Base-by-base conservation (phyloP, 352 stramenopile species). In the Elongisporangium undulatum region DNA sequence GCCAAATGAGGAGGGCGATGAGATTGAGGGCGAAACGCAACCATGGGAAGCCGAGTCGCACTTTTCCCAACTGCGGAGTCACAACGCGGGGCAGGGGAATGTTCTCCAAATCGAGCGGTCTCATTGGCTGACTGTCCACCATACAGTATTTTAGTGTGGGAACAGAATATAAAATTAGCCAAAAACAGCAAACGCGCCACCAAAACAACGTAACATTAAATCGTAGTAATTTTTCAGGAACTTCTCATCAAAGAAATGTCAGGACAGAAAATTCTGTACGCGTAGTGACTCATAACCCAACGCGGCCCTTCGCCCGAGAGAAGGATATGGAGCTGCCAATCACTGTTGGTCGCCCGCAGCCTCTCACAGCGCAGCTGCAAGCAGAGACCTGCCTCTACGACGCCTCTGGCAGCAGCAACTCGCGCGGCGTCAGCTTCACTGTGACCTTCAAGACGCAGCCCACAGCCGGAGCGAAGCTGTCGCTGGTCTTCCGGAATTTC, bases 401-500 rank as follows among this genome's bases (percentile, higher is more conserved):
- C 4, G 13, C 34, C 3, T 45, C 34, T 16, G 34, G 34, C 34
- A 61, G 56, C 64, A 66, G 58, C 19, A 54, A 57, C 23, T 74
- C 75, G 19, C 74, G 79, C 23, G 66, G 63, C 38, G 51, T 58
- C 29, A 69, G 66, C 41, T 80, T 87, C 66, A 69, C 71, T 21
- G 57, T 89, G 59, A 61, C 73, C 2, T 64, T 89, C 41, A 29
- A 62, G n/a, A 61, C 66, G 13, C 59, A 53, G 4, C 41, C 59
- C 34, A 55, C 59, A 20, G 24, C 26, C 6, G 23, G 7, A 7
- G 55, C 60, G 9, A 53, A 72, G 17, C 73, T 61, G 58, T 63
- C 63, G 38, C 58, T 88, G 26, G 69, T 78, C 26, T 90, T 90
- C 50, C 78, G 77, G 61, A 92, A 92, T 64, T 90, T 78, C 56